Evolutionary conservation across 805 yeast species (phyloP), one percentile per base, ranked within the genome.

Genomic region (Myxozyma kluyveri): DNA sequence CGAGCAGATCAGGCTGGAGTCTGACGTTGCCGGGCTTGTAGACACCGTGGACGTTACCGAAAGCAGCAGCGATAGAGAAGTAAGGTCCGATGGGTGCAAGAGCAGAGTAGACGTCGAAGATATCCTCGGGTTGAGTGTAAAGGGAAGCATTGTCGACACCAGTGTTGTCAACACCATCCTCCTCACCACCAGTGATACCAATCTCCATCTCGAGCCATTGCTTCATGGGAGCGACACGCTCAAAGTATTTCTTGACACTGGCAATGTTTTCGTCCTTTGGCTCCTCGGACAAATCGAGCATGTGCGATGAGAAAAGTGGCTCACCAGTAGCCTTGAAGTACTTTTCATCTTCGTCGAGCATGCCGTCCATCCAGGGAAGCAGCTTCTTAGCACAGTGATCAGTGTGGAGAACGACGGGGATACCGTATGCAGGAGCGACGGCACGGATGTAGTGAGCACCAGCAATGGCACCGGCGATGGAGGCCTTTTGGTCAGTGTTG

Each of bases 141-240:
- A 93, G 79, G 61, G 86, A 72, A 60, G 86, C 89, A 77, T 86
- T 85, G 70, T 82, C 81, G 63, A 88, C 96, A 73, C 82, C 80
- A 76, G 91, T 95, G 83, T 93, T 93, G 85, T 93, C 93, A 69
- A 93, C 99, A 84, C 99, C 99, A 72, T 93, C 99, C 79, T 93
- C 99, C 81, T 93, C 99, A 84, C 99, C 99, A 78, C 99, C 99
- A 73, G 99, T 93, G 83, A 93, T 93, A 83, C 99, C 99, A 72
- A 93, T 93, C 81, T 93, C 99, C 99, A 93, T 93, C 82, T 93
- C 99, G 72, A 93, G 83, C 93, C 93, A 93, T 80, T 91, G 98
- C 77, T 82, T 79, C 82, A 91, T 79, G 78, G 86, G 88, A 73
- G 95, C 76, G 83, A 88, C 88, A 77, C 96, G 88, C 74, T 79